Base-by-base conservation (phyloP, 257 asterid species). In the Gentiana macrophylla region DNA sequence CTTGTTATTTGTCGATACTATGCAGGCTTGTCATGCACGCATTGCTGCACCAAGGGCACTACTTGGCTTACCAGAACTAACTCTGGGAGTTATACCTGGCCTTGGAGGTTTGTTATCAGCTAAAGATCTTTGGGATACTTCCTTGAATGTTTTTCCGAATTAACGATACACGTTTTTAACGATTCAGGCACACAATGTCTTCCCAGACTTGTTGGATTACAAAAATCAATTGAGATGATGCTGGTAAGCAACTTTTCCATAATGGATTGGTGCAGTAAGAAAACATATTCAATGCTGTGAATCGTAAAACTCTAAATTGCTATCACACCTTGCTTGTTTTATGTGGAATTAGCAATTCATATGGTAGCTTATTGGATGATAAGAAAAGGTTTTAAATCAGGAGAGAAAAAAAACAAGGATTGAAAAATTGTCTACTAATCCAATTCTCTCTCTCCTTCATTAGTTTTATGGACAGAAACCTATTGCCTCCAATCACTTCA, bases 41-140 rank as follows among this genome's bases (percentile, higher is more conserved):
- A 74, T 92, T 79, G 93, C 97, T 64, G 81, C 86, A 24, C 87
- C 94, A 61, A 77, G 74, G 63, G 67, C 94, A 57, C 82, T 70
- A 71, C 85, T 92, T 63, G 95, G 95, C 55, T 84, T 92, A 65
- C 99, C 99, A 53, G 99, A 92, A 79, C 94, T 92, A 60, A 83
- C 86, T 61, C 94, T 92, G 56, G 99, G 99, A 62, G 72, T 92
- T 69, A 74, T 92, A 55, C 99, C 99, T 64, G 99, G 99, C 62
- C 64, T 79, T 53, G 99, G 97, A 85, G 99, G 99, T 92, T 70
- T 47, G 35, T 9, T 59, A 53, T 43, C 62, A 61, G 37, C 49
- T 64, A 56, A 3, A 62, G 32, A 5, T 66, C n/a, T 59, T 57
- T 52, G 46, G 46, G 2, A 5, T 41, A 2, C 46, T 41, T 41